phyloP scores from a whole-genome alignment of 2,329 filamentous ascomycete species.

The Diplodia intermedia region DNA sequence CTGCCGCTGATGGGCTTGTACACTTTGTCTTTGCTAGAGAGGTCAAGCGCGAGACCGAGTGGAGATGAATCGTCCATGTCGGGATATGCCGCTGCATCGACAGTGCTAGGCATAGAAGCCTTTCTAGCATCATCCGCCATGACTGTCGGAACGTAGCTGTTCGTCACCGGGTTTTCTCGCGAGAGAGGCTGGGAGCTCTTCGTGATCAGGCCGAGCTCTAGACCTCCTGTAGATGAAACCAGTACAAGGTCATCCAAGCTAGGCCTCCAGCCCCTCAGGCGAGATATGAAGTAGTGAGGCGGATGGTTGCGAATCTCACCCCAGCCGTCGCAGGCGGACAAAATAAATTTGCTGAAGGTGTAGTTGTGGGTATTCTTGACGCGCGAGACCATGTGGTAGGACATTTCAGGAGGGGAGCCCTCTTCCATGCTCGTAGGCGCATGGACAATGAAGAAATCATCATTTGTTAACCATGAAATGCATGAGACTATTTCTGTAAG shows the following conservation, averaged over 20 bases:
- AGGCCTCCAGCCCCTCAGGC: conserved; percentile 81
- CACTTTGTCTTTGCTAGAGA: conserved; percentile 83
- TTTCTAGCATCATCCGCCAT: conserved; percentile 75
- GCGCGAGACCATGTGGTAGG: conserved; percentile 81
- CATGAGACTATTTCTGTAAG: conserved; percentile 69
- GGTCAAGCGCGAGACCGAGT: conserved; percentile 80
- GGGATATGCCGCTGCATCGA: conserved; percentile 45
- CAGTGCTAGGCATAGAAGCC: conserved; percentile 44
- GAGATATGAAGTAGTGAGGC: conserved; percentile 78
- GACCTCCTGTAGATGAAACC: conserved; percentile 78
- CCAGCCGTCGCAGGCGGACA: conserved; percentile 48
- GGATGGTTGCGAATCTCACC: conserved; percentile 65
- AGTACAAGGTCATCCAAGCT: conserved; percentile 82
- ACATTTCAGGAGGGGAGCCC: conserved; percentile 63
- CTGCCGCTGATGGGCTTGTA: conserved; percentile 74
- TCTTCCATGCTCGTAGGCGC: conserved; percentile 65
- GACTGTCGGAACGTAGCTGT: conserved; percentile 76
- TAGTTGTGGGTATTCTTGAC: conserved; percentile 65
- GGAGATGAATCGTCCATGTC: conserved; percentile 74
- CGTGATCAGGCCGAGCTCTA: conserved; percentile 80
- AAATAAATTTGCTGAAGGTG: conserved; percentile 74
- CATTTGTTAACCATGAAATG: conserved; percentile 86
- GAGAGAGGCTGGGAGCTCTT: conserved; percentile 73
- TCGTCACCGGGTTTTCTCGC: conserved; percentile 65
- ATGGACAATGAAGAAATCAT: conserved; percentile 82